These are phyloP conservation scores for Cryphonectria carpinicola DNA, from an alignment of 2,329 filamentous ascomycete genomes.

Conservation along the genomic window DNA sequence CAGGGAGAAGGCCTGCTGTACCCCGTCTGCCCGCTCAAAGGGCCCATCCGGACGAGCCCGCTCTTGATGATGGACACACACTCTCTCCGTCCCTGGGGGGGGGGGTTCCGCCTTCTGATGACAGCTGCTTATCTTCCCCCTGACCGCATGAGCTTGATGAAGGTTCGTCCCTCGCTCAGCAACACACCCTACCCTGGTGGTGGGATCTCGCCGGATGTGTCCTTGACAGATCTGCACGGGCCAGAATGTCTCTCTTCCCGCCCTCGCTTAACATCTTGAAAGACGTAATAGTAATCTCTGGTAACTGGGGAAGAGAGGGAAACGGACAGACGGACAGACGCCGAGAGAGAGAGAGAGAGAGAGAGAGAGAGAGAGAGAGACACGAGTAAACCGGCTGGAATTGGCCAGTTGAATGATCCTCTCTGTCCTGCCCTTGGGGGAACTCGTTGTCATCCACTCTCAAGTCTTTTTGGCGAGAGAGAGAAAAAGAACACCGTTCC, in stretches of 20 bases:
- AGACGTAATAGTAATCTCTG: background rate
- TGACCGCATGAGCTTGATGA: constrained; percentile 27
- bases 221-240: constrained; percentile 26
- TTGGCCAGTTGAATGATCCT: too few relatives aligned
- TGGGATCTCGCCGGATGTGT: constrained; percentile 20
- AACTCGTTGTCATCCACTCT: too few relatives aligned
- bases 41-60: constrained; percentile 12
- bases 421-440: too few relatives aligned
- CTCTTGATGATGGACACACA: background rate
- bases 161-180: background rate
- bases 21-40: background rate
- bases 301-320: background rate
- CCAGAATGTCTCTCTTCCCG: constrained; percentile 15
- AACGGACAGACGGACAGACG: too few relatives aligned
- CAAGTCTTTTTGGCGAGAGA: too few relatives aligned
- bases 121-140: constrained; percentile 26
- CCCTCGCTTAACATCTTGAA: constrained; percentile 1
- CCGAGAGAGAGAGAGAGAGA: too few relatives aligned
- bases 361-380: too few relatives aligned
- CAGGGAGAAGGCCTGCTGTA: background rate
- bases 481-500: background rate
- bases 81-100: background rate
- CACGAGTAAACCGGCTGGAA: too few relatives aligned
- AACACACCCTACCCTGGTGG: constrained; percentile 7
- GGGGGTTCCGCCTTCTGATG: constrained; percentile 22